These are phyloP conservation scores for Cyberlindnera xylosilytica DNA, from an alignment of 805 yeast genomes.

Conservation along the genomic window DNA sequence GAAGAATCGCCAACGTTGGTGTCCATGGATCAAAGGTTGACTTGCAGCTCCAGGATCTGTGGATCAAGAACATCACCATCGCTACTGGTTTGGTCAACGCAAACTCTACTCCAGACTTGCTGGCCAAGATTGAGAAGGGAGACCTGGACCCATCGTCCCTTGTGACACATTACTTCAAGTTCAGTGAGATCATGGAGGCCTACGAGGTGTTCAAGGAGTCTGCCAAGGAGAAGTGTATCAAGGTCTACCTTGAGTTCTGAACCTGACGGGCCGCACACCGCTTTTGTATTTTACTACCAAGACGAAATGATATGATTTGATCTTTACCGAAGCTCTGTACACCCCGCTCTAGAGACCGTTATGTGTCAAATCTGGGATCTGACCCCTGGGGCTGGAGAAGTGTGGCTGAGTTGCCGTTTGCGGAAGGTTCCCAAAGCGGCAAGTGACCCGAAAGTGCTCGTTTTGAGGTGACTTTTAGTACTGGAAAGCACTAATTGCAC, in stretches of 20 bases:
- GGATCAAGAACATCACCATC: slow-evolving; percentile 43
- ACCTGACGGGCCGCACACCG: too few species aligned
- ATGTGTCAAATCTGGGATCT: too few species aligned
- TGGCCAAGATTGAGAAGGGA: slow-evolving; percentile 32
- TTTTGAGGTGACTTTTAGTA: too few species aligned
- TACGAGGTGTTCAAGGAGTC: slow-evolving; percentile 57
- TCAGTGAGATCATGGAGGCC: slow-evolving; percentile 54
- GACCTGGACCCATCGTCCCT: slow-evolving; percentile 45
- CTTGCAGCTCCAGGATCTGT: slow-evolving; percentile 40
- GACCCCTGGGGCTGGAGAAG: too few species aligned
- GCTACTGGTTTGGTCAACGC: slow-evolving; percentile 51
- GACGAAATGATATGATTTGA: too few species aligned
- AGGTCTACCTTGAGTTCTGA: slow-evolving; percentile 30
- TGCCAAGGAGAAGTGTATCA: slow-evolving; percentile 54
- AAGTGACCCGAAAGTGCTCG: too few species aligned
- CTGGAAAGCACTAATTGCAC: too few species aligned
- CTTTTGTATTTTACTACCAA: not conserved
- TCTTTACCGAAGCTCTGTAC: too few species aligned
- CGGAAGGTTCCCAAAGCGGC: too few species aligned
- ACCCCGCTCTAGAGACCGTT: too few species aligned
- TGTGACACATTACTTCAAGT: slow-evolving; percentile 57
- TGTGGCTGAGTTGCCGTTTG: too few species aligned
- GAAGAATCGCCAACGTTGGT: slow-evolving; percentile 65
- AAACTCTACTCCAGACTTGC: slow-evolving; percentile 37
- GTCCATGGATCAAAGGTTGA: slow-evolving; percentile 44